Evolutionary conservation across 2,329 filamentous ascomycete genomes (phyloP).

Genomic region (Drechmeria coniospora): DNA sequence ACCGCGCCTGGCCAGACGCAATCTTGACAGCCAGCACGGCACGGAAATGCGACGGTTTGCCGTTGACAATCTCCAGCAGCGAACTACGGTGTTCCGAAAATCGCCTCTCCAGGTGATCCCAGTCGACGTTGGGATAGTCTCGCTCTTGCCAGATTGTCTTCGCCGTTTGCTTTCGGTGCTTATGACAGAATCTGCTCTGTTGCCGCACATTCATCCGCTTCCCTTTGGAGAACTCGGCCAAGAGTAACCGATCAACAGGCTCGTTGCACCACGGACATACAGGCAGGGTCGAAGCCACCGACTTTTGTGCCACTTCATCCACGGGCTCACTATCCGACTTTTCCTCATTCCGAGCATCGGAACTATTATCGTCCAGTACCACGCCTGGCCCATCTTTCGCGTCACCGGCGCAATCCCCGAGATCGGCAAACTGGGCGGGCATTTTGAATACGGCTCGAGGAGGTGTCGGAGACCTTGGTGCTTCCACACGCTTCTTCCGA

Average conservation of each 20-base stretch:
- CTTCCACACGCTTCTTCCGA: neutral
- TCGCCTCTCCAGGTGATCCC: conserved; percentile 43
- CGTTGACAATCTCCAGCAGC: conserved; percentile 45
- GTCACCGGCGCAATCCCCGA: conserved; percentile 1
- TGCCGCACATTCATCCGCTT: conserved; percentile 37
- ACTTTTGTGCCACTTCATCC: conserved; percentile 3
- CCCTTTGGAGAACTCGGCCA: conserved; percentile 35
- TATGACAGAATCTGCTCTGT: conserved; percentile 48
- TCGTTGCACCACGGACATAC: conserved; percentile 56
- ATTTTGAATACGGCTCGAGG: conserved; percentile 8
- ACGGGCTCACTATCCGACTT: conserved; percentile 2
- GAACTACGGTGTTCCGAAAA: conserved; percentile 38
- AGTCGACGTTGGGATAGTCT: conserved; percentile 58
- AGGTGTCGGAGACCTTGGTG: conserved; percentile 5
- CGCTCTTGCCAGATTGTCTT: conserved; percentile 28
- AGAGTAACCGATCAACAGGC: conserved; percentile 35
- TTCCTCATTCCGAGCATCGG: conserved; percentile 2
- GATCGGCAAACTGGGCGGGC: conserved; percentile 5
- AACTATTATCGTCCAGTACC: neutral
- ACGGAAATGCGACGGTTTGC: conserved; percentile 45
- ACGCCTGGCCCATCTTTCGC: neutral
- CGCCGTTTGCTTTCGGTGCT: conserved; percentile 43
- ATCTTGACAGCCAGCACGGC: conserved; percentile 38
- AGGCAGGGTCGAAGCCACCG: no score
- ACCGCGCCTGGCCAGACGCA: conserved; percentile 41